A percentile compares a stretch with the other conserved stretches of the same genome.
These are phyloP conservation scores for Naganishia friedmannii DNA, from an alignment of 768 basidiomycete genomes.

Conservation along the genomic window DNA sequence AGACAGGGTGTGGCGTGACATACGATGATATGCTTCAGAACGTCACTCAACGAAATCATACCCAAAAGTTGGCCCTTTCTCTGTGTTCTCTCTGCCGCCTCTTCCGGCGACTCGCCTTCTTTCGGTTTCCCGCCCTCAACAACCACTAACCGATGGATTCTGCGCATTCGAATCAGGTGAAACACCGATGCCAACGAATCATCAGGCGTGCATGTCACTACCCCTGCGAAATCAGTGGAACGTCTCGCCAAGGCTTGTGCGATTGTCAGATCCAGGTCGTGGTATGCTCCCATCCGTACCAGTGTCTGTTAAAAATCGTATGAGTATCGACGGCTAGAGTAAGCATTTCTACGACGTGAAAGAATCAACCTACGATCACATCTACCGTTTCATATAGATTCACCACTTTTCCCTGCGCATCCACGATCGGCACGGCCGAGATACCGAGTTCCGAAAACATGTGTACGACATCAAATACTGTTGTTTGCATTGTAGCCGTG, in stretches of 20 bases:
- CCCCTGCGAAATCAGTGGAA: slow-evolving; percentile 91
- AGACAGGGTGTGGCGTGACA: slow-evolving; percentile 30
- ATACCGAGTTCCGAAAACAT: slow-evolving; percentile 96
- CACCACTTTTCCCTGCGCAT: slow-evolving; percentile 80
- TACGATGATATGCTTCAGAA: slow-evolving; percentile 49
- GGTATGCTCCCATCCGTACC: slow-evolving; percentile 88
- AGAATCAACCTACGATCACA: slow-evolving; percentile 71
- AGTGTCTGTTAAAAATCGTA: slow-evolving; percentile 65
- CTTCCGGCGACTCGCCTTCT: slow-evolving; percentile 42
- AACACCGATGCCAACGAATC: slow-evolving; percentile 89
- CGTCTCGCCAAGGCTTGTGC: slow-evolving; percentile 87
- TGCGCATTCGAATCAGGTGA: slow-evolving; percentile 83
- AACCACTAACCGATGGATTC: slow-evolving; percentile 91
- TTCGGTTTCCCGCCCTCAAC: slow-evolving; percentile 59
- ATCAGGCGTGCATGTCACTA: slow-evolving; percentile 87
- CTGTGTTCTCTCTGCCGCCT: slow-evolving; percentile 12
- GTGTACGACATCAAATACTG: slow-evolving; percentile 96
- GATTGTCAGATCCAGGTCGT: slow-evolving; percentile 90
- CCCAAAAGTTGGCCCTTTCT: slow-evolving; percentile 45
- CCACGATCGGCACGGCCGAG: slow-evolving; percentile 93
- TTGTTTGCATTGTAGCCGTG: slow-evolving; percentile 82
- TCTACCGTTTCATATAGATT: slow-evolving; percentile 98
- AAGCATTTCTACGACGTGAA: not conserved
- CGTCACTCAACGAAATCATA: slow-evolving; percentile 50
- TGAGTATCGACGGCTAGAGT: not conserved